Base-by-base conservation (phyloP, 805 yeast genomes). In the Starmerella riodocensis region DNA sequence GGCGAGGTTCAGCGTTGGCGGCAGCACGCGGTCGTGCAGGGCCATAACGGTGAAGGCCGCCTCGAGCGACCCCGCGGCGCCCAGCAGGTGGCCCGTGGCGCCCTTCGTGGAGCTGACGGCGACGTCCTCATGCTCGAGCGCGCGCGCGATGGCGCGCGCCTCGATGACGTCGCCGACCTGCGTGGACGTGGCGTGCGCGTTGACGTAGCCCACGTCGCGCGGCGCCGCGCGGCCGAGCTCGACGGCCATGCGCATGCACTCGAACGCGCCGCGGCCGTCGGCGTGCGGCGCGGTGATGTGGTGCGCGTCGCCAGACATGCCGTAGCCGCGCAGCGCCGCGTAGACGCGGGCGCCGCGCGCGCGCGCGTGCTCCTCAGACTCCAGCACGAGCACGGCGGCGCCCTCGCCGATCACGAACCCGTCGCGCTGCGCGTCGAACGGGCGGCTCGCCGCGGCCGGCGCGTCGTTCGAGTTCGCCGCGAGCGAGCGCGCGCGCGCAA, bases 141-240 rank as follows among this genome's bases (percentile, higher is more conserved):
- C 57, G 6, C 53, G 34, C 34, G 63, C 57, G 36, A 91, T 76
- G 3, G 97, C 97, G 31, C 56, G 55, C 52, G 79, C 74, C 54
- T 91, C 99, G 0, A 94, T 91, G 16, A 74, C 61, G 54, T 91
- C 99, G 4, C 99, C 99, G 3, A 86, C 61, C 6, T 65, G 62
- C 0, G 99, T 91, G 0, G 94, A 82, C 0, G 99, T 91, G 0
- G 99, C 98, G 59, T 91, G 99, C 2, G 98, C 96, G 59, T 93
- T 91, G 34, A 91, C 67, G 53, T 85, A 91, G 33, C 71, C 84
- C 16, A 88, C 65, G 1, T 71, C 64, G 3, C 53, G 32, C 0
- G 75, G 67, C 1, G 56, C 54, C 2, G 77, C 42, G 0, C 65
- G 65, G 1, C 77, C 76, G 14, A 65, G 61, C 8, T 45, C 36